Evolutionary conservation across 1,284 basidiomycete species (phyloP).

Genomic region (Puccinia triticina): DNA sequence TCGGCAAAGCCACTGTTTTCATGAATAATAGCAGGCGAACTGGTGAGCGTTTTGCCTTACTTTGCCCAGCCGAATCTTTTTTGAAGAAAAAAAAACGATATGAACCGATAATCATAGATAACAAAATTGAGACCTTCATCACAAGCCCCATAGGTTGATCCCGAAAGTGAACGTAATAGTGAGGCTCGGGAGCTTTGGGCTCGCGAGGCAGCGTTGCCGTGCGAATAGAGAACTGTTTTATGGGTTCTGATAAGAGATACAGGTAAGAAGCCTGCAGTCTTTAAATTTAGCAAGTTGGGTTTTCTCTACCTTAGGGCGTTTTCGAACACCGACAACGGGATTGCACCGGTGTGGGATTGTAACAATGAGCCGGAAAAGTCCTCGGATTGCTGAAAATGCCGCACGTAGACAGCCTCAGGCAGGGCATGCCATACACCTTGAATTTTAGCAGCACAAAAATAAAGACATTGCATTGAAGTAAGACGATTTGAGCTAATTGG

Average conservation of each 20-base stretch:
- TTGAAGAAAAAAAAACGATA: background rate
- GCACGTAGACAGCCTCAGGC: slow-evolving; percentile 40
- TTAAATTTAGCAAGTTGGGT: background rate
- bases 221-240: slow-evolving; percentile 41
- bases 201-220: slow-evolving; percentile 44
- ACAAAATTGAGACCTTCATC: slow-evolving; percentile 35
- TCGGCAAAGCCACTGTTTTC: slow-evolving; percentile 45
- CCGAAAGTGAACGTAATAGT: slow-evolving; percentile 3
- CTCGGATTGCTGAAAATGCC: slow-evolving; percentile 18
- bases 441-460: background rate
- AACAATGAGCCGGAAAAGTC: slow-evolving; percentile 14
- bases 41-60: background rate
- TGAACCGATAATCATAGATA: slow-evolving; percentile 45
- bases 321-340: slow-evolving; percentile 20
- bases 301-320: slow-evolving; percentile 16
- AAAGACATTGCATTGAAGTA: too few species aligned
- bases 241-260: slow-evolving; percentile 25
- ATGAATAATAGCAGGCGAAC: background rate
- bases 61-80: background rate
- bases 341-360: slow-evolving; percentile 14
- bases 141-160: slow-evolving; percentile 39
- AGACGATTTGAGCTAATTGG: background rate
- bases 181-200: slow-evolving; percentile 27
- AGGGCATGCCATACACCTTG: slow-evolving; percentile 48
- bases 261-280: background rate